These are phyloP conservation scores for Alternaria incomplexa DNA, from an alignment of 2,329 filamentous ascomycete genomes.

Conservation along the genomic window DNA sequence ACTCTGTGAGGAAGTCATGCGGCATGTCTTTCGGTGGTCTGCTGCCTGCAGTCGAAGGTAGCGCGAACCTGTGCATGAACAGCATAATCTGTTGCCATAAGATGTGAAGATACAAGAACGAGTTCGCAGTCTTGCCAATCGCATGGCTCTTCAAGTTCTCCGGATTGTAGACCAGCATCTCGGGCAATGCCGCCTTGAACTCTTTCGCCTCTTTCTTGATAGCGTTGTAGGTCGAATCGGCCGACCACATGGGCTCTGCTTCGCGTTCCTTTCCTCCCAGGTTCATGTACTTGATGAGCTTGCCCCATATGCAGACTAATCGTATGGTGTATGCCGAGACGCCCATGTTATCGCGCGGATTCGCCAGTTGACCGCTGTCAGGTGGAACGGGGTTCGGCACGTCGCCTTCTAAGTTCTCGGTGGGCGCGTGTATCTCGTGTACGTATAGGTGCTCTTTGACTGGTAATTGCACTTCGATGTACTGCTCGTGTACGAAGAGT, in stretches of 20 bases:
- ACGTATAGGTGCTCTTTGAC: conserved; percentile 90
- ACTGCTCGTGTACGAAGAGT: conserved; percentile 88
- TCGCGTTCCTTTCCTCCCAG: conserved; percentile 85
- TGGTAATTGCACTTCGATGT: conserved; percentile 85
- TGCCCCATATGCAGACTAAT: conserved; percentile 85
- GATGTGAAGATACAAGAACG: conserved; percentile 92
- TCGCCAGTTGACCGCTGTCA: conserved; percentile 68
- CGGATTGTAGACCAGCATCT: conserved; percentile 72
- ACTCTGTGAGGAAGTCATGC: conserved; percentile 76
- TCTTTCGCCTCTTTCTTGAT: conserved; percentile 75
- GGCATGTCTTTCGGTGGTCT: conserved; percentile 74
- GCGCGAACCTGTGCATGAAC: conserved; percentile 87
- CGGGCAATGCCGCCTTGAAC: conserved; percentile 73
- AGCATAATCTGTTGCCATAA: conserved; percentile 87
- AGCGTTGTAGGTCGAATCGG: conserved; percentile 75
- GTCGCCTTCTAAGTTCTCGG: conserved; percentile 79
- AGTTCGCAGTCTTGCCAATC: conserved; percentile 84
- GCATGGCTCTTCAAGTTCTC: conserved; percentile 87
- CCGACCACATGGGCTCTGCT: conserved; percentile 77
- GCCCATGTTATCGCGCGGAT: conserved; percentile 86
- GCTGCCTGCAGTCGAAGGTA: conserved; percentile 70
- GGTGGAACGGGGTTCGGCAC: conserved; percentile 67
- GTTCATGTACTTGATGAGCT: conserved; percentile 87
- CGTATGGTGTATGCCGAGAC: conserved; percentile 90
- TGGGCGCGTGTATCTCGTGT: conserved; percentile 86